A percentile compares a stretch with the other conserved stretches of the same genome.
phyloP scores from a whole-genome alignment of 768 basidiomycete species.

The Exsudoporus frostii region DNA sequence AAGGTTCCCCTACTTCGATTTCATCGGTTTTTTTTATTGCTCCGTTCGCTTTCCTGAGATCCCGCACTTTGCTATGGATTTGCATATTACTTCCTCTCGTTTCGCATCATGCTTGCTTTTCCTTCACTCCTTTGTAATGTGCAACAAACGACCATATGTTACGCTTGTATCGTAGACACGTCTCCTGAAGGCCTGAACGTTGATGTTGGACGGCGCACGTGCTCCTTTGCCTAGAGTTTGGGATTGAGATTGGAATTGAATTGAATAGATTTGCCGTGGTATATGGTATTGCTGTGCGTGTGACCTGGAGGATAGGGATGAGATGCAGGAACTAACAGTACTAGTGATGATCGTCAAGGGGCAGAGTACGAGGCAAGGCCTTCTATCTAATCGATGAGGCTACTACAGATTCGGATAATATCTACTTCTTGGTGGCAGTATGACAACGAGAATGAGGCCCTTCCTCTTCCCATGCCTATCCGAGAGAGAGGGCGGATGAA shows the following conservation, averaged over 20 bases:
- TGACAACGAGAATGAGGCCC: too few species aligned
- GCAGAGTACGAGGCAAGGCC: too few species aligned
- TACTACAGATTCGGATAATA: too few species aligned
- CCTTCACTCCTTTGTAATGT: slow-evolving; percentile 21
- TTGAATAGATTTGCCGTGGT: background rate
- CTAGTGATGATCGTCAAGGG: too few species aligned
- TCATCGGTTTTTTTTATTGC: slow-evolving; percentile 19
- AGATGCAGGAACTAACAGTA: too few species aligned
- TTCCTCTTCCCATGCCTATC: too few species aligned
- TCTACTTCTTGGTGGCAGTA: too few species aligned
- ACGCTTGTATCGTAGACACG: slow-evolving; percentile 31
- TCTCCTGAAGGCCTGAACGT: slow-evolving; percentile 9
- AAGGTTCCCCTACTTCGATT: slow-evolving; percentile 11
- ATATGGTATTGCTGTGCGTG: too few species aligned
- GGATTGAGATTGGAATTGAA: background rate
- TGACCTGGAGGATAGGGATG: too few species aligned
- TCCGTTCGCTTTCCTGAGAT: slow-evolving; percentile 12
- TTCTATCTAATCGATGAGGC: too few species aligned
- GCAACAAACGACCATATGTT: slow-evolving; percentile 15
- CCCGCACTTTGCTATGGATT: slow-evolving; percentile 27
- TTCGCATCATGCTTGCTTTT: slow-evolving; percentile 15
- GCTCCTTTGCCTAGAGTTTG: background rate
- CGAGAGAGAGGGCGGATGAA: too few species aligned
- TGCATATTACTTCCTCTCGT: slow-evolving; percentile 22
- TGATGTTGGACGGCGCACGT: background rate